A percentile compares a stretch with the other conserved stretches of the same genome.
These are phyloP conservation scores for Phaeosphaeria sp. DNA, from an alignment of 2,329 filamentous ascomycete species.

Conservation along the genomic window DNA sequence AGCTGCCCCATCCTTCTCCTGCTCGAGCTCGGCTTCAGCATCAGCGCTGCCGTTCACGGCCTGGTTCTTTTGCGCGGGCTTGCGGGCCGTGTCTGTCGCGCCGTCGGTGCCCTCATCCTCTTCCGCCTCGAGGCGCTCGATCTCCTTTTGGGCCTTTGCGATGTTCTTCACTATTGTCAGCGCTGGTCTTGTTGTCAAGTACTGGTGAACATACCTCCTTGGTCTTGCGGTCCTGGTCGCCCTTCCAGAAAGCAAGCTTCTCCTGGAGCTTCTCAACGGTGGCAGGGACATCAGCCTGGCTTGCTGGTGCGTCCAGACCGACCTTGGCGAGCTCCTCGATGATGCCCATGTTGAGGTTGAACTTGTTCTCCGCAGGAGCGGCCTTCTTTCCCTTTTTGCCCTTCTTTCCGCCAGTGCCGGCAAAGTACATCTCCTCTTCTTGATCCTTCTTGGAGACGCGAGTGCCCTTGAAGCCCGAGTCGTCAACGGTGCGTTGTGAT, in stretches of 20 bases:
- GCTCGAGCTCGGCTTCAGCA: conserved; percentile 60
- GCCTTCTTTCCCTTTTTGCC: conserved; percentile 85
- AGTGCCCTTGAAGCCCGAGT: conserved; percentile 82
- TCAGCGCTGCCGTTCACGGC: conserved; percentile 59
- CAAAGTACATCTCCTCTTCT: conserved; percentile 84
- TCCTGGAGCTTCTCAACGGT: conserved; percentile 88
- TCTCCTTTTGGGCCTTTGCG: conserved; percentile 94
- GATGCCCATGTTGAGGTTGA: conserved; percentile 87
- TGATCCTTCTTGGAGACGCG: conserved; percentile 85
- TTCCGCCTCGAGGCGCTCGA: conserved; percentile 81
- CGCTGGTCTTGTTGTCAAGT: background rate
- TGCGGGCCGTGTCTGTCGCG: conserved; percentile 63
- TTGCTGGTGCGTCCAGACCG: conserved; percentile 86
- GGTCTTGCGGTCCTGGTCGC: conserved; percentile 87
- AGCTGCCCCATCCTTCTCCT: conserved; percentile 65
- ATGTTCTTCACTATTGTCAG: conserved; percentile 74
- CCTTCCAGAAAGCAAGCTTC: conserved; percentile 91
- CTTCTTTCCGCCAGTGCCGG: conserved; percentile 76
- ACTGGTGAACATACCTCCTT: conserved; percentile 71
- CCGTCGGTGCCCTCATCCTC: conserved; percentile 61
- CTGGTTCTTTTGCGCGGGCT: conserved; percentile 59
- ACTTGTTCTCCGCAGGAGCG: conserved; percentile 63
- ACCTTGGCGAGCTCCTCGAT: conserved; percentile 89
- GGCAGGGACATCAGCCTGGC: conserved; percentile 78
- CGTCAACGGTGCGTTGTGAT: conserved; percentile 82